Evolutionary conservation across 345 rosid species (phyloP), one percentile per base, ranked within the genome.

Genomic region (Salix brachista): DNA sequence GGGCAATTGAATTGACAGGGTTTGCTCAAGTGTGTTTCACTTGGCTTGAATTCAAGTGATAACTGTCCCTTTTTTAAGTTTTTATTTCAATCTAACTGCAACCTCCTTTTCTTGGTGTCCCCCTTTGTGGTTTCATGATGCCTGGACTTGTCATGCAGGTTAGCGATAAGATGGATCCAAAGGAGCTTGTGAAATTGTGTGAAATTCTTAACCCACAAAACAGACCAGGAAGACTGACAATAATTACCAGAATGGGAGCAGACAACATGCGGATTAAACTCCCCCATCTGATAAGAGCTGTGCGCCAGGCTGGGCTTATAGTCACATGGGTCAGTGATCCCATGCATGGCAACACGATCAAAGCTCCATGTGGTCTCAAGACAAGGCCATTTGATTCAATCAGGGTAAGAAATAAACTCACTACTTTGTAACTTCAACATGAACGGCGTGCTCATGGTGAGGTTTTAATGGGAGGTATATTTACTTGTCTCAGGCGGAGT

Each of bases 241-340:
- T 90, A 32, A 88, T 88, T 71, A 84, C 83, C 77, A 80, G 91
- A 79, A 90, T 88, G 93, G 91, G 90, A 73, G 89, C 91, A n/a
- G 91, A 90, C 75, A 90, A 88, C 78, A 84, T 90, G 89, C 74
- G 89, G 32, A 80, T 90, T 71, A 90, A 90, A 82, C 89, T 88
- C 56, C 93, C 90, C 12, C 83, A 83, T 77, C 80, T 90, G 71
- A 86, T 88, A 78, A 86, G 86, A 83, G 91, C 90, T 60, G 81
- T 90, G 11, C 87, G 86, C 37, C 85, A 89, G 76, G 91, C 90
- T 4, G 91, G 93, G 74, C 88, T 88, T 78, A 83, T 88, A 39
- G 93, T 90, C 78, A 90, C 91, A 37, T 86, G 93, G 93, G 91
- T 90, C 74, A 88, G 91, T 69, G 93, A 89, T 76, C 93, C 91